Conservation (phyloP, 2,329 filamentous ascomycete genomes). For the Cladosporium oxysporum region DNA sequence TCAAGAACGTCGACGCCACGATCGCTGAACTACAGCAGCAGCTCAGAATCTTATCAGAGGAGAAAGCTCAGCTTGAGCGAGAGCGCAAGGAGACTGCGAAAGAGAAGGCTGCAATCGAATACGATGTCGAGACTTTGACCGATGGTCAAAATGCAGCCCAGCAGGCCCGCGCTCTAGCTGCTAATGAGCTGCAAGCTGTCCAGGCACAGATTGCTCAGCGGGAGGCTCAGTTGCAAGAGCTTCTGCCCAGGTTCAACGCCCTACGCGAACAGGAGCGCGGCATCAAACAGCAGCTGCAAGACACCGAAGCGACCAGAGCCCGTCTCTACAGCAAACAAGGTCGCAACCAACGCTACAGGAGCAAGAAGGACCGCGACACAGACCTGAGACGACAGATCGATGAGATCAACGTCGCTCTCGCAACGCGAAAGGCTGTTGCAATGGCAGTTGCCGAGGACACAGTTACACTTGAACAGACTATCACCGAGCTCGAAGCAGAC, state of each 20-base stretch:
- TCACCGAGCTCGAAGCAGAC: conserved; percentile 70
- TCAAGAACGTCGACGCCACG: conserved; percentile 73
- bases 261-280: conserved; percentile 72
- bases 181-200: conserved; percentile 70
- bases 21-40: conserved; percentile 80
- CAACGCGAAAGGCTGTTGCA: conserved; percentile 78
- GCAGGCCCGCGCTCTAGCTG: conserved; percentile 69
- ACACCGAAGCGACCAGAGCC: conserved; percentile 72
- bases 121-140: conserved; percentile 78
- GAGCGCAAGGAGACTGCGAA: conserved; percentile 83
- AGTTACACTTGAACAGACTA: conserved; percentile 67
- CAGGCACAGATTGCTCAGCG: conserved; percentile 73
- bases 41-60: conserved; percentile 79
- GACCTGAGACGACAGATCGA: conserved; percentile 80
- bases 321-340: conserved; percentile 91
- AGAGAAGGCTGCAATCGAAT: conserved; percentile 78
- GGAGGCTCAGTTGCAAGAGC: conserved; percentile 70
- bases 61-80: conserved; percentile 83
- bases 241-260: conserved; percentile 76
- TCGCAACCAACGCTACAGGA: conserved; percentile 81
- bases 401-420: conserved; percentile 74
- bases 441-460: conserved; percentile 86
- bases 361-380: conserved; percentile 82
- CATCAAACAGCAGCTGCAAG: conserved; percentile 70
- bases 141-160: conserved; percentile 80